Base-by-base conservation (phyloP, 352 stramenopile genomes). In the Elongisporangium anandrum region DNA sequence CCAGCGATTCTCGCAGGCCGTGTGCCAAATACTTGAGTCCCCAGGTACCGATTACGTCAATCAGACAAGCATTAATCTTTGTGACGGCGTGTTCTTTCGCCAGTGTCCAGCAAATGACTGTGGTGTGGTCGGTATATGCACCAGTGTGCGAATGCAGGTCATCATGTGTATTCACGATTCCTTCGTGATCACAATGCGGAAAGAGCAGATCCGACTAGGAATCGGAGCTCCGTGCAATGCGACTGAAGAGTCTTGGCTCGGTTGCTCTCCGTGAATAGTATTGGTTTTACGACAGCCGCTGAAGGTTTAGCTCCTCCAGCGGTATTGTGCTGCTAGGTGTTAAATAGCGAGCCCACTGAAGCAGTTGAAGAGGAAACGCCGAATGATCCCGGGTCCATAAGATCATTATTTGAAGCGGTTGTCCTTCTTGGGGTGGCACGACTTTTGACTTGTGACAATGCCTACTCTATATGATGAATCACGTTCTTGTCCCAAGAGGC, bases 171-270 rank as follows among this genome's bases (percentile, higher is more conserved):
- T 63, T 29, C 41, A 55, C 17, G 72, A 63, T 19, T 21, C 59
- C 4, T 70, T 68, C 49, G 59, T 61, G 2, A 73, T 73, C 12
- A 58, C 59, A 47, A 70, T 73, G 60, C 60, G 65, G 1, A 60
- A 61, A 1, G 16, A 39, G 10, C 68, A 76, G 49, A 76, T 76
- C 19, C 53, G 22, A 48, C 16, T 60, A 4, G 29, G 52, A 9
- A 54, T 80, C 17, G 72, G 63, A 0, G 56, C 55, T 12, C 56
- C 59, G 6, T 77, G 72, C 23, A 64, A 75, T 12, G 63, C 49
- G 0, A 23, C 61, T 6, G 62, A 61, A 15, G 72, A 80, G 45
- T 54, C 60, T 12, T 80, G 72, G 72, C 52, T 80, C 1, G 66
- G 72, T 0, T 80, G 60, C 48, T 8, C 24, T 34, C 4, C 3